Evolutionary conservation across 805 yeast species (phyloP), one percentile per base, ranked within the genome.

Genomic region (Ogataea salicorniae): DNA sequence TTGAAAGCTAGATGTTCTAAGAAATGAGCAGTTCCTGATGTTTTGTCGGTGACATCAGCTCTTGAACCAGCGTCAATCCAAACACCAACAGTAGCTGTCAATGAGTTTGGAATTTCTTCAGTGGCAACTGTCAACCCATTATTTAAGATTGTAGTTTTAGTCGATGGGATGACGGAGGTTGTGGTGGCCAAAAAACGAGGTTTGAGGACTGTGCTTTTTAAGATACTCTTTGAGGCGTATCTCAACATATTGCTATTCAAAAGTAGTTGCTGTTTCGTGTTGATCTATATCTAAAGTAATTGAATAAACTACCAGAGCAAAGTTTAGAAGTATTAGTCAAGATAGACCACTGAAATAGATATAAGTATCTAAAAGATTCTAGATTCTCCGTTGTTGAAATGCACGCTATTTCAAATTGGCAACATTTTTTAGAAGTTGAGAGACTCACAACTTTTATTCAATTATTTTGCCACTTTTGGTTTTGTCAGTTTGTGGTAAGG

Each of bases 61-160:
- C 99, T 77, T 3, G 97, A 91, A 2, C 99, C 99, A 37, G 99
- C 97, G 69, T 94, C 97, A 52, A 94, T 90, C 92, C 97, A 95
- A 46, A 94, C 92, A 2, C 98, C 99, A 14, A 94, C 97, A 2
- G 99, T 94, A 51, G 99, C 98, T 39, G 97, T 90, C 57, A 84
- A 77, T 7, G 95, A 83, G 52, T 86, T 83, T 11, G 98, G 98
- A 63, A 87, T 80, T 39, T 75, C 62, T 64, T 94, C 98, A 41
- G 95, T 79, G 46, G 98, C 99, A 37, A 92, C 96, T 0, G 97
- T 92, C 39, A 94, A 69, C 3, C 99, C 99, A 64, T 94, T 94
- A n/a, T 83, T 72, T 45, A 94, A 73, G 3, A 84, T 80, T 1
- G 97, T 80, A 9, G 90, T 86, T 62, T 75, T 70, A 31, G 88